phyloP scores from a whole-genome alignment of 1,139 yeast genomes.

The Suzukiozyma palmioleophila region DNA sequence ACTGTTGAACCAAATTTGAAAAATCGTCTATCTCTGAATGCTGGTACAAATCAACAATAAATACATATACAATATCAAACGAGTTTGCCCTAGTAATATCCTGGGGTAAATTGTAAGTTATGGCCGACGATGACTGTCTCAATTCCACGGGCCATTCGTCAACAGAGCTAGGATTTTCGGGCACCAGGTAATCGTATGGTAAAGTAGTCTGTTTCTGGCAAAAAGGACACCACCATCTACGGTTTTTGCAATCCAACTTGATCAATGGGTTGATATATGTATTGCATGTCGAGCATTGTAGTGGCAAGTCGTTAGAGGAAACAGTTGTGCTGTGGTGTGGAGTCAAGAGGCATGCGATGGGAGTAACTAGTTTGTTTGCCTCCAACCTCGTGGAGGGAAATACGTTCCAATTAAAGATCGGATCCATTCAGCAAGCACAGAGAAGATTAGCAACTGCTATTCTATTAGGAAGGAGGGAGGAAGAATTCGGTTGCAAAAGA shows the following conservation, averaged over 20 bases:
- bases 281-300: constrained; percentile 25
- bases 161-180: constrained; percentile 11
- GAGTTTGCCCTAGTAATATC: constrained; percentile 14
- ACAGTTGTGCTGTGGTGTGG: constrained; percentile 18
- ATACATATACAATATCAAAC: constrained; percentile 15
- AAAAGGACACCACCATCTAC: constrained; percentile 42
- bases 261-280: constrained; percentile 26
- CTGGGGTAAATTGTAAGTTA: constrained; percentile 26
- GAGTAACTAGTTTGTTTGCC: constrained; percentile 27
- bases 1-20: constrained; percentile 12
- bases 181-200: constrained; percentile 17
- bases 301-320: constrained; percentile 11
- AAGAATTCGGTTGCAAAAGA: no score
- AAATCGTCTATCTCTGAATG: constrained; percentile 24
- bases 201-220: constrained; percentile 24
- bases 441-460: no score
- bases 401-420: constrained; percentile 54
- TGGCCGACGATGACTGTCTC: constrained; percentile 18
- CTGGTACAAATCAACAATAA: constrained; percentile 29
- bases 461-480: no score
- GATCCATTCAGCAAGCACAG: background rate
- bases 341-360: constrained; percentile 35
- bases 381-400: constrained; percentile 42
- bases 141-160: constrained; percentile 27
- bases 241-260: constrained; percentile 25